Evolutionary conservation across 805 yeast genomes (phyloP).

Genomic region (Jamesozyma rosinii): DNA sequence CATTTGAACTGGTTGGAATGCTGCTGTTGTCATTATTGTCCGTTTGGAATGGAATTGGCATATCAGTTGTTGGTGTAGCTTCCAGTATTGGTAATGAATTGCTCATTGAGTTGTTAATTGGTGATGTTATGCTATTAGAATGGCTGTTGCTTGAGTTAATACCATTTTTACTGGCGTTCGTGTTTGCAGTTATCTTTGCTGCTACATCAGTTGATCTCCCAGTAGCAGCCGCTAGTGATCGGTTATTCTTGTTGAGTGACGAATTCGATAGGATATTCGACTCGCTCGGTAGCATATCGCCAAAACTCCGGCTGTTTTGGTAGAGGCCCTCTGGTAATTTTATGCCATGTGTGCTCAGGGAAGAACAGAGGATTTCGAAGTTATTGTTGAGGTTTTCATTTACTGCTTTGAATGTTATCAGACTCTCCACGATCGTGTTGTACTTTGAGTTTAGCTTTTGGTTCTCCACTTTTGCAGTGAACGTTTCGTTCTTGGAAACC

Average conservation of each 20-base stretch:
- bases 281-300: not conserved
- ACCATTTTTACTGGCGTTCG: not conserved
- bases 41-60: not conserved
- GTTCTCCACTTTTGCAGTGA: slow-evolving; percentile 29
- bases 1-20: slow-evolving; percentile 7
- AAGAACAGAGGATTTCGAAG: slow-evolving; percentile 40
- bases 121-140: not conserved
- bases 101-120: not conserved
- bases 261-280: not conserved
- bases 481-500: slow-evolving; percentile 17
- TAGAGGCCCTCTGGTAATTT: slow-evolving; percentile 44
- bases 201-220: not conserved
- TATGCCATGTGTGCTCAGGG: slow-evolving; percentile 51
- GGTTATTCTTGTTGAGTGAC: not conserved
- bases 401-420: slow-evolving; percentile 45
- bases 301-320: slow-evolving; percentile 2
- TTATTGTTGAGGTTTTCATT: slow-evolving; percentile 50
- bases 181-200: not conserved
- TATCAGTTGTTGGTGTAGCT: not conserved
- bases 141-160: not conserved
- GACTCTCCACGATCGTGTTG: slow-evolving; percentile 52
- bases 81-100: not conserved
- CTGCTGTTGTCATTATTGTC: slow-evolving; percentile 1
- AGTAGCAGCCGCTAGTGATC: not conserved
- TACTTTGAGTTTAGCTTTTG: slow-evolving; percentile 46